phyloP scores from a whole-genome alignment of 768 basidiomycete species.

The Tephrocybe sp. region DNA sequence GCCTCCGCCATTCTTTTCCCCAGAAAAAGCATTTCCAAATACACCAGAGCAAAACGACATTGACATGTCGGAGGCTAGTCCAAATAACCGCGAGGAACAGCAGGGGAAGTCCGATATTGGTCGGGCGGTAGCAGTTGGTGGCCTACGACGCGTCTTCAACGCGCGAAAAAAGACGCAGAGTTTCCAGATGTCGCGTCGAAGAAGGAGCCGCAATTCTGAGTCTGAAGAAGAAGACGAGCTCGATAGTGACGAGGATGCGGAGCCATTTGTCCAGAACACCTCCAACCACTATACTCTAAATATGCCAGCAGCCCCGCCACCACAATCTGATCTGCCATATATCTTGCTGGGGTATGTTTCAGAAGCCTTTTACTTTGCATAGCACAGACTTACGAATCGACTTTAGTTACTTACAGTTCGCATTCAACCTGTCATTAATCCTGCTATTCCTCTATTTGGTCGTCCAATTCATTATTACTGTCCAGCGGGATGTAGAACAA shows the following conservation, averaged over 20 bases:
- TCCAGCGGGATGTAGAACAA: conserved; percentile 87
- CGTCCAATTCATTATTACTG: conserved; percentile 83
- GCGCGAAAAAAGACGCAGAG: conserved; percentile 50
- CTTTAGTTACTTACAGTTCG: conserved; percentile 85
- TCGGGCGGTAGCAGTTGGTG: conserved; percentile 61
- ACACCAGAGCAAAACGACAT: conserved; percentile 59
- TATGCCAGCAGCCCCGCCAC: conserved; percentile 57
- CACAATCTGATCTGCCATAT: conserved; percentile 71
- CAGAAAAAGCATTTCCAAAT: conserved; percentile 56
- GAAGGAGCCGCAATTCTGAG: conserved; percentile 24
- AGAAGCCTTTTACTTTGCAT: background rate
- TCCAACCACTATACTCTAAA: conserved; percentile 85
- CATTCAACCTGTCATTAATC: conserved; percentile 87
- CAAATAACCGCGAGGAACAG: conserved; percentile 45
- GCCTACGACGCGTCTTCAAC: conserved; percentile 61
- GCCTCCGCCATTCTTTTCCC: conserved; percentile 60
- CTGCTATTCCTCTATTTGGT: conserved; percentile 81
- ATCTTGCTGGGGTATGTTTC: conserved; percentile 76
- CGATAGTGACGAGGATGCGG: conserved; percentile 47
- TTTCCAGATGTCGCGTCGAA: conserved; percentile 12
- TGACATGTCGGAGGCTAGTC: conserved; percentile 74
- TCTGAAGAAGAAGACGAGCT: conserved; percentile 39
- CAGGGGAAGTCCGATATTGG: conserved; percentile 30
- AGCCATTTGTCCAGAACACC: conserved; percentile 43
- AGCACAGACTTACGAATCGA: conserved; percentile 14